Base-by-base conservation (phyloP, 495 filamentous ascomycete genomes). In the Pyrenula aspistea region DNA sequence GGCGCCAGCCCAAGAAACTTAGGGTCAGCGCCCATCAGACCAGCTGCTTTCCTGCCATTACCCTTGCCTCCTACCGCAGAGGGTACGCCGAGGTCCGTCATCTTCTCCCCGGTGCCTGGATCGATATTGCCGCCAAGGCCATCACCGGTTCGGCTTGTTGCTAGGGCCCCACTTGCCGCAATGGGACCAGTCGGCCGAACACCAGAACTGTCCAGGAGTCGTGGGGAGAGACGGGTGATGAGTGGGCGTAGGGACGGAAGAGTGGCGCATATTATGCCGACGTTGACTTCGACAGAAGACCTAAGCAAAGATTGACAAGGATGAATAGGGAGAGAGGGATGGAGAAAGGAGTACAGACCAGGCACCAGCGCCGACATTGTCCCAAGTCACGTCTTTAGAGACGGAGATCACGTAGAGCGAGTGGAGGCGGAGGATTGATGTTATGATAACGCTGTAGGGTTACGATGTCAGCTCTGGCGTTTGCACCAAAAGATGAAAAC, bases 251-350 rank as follows among this genome's bases (percentile, higher is more conserved):
- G 71, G 22, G n/a, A n/a, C n/a, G n/a, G n/a, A n/a, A n/a, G n/a
- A n/a, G n/a, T n/a, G n/a, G n/a, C n/a, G n/a, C n/a, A n/a, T n/a
- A n/a, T n/a, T n/a, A n/a, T n/a, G n/a, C n/a, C n/a, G n/a, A n/a
- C n/a, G n/a, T n/a, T n/a, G n/a, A n/a, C n/a, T n/a, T n/a, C n/a
- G n/a, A n/a, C n/a, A n/a, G n/a, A n/a, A n/a, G n/a, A n/a, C n/a
- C n/a, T n/a, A n/a, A n/a, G n/a, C n/a, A n/a, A n/a, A n/a, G n/a
- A n/a, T n/a, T n/a, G n/a, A n/a, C n/a, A 74, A 77, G n/a, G 81
- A 77, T 19, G 83, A 73, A 59, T 72, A 81, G 55, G 75, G 73
- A 61, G 78, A 82, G 55, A 76, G 77, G 42, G n/a, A 83, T 79
- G 25, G 77, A 80, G 12, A 78, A 75, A 57, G 80, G 49, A 77